Conservation (phyloP, 2,329 filamentous ascomycete genomes). For the Ramularia collo-cygni region DNA sequence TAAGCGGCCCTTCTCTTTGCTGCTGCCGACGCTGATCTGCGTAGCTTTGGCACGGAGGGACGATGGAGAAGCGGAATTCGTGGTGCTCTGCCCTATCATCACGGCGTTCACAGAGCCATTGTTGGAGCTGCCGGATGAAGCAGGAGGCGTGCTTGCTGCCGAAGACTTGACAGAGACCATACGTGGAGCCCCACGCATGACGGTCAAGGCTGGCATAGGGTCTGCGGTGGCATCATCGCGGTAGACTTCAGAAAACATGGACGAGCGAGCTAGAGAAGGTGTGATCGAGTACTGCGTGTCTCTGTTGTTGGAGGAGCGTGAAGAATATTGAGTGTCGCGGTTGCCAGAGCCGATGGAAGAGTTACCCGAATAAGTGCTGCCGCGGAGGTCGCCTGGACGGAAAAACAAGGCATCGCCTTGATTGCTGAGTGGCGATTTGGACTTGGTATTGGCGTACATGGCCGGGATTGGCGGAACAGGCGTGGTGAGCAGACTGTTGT, state of each 20-base stretch:
- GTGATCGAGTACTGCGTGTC: slow-evolving; percentile 41
- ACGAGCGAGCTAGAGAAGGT: slow-evolving; percentile 43
- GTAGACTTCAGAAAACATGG: slow-evolving; percentile 87
- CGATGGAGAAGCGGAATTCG: slow-evolving; percentile 4
- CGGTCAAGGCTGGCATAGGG: slow-evolving; percentile 72
- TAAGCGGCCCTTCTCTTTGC: slow-evolving; percentile 28
- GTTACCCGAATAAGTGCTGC: slow-evolving; percentile 80
- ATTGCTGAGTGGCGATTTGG: slow-evolving; percentile 45
- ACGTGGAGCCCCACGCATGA: slow-evolving; percentile 79
- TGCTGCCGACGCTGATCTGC: slow-evolving; percentile 38
- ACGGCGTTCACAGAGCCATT: slow-evolving; percentile 6
- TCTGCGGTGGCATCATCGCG: slow-evolving; percentile 82
- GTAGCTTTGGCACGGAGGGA: slow-evolving; percentile 34
- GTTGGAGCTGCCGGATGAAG: slow-evolving; percentile 6
- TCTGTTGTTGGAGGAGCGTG: slow-evolving; percentile 10
- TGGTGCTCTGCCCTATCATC: slow-evolving; percentile 6
- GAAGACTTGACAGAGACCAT: slow-evolving; percentile 78
- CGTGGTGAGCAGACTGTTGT: slow-evolving; percentile 41
- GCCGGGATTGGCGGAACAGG: slow-evolving; percentile 87
- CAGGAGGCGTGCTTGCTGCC: slow-evolving; percentile 9
- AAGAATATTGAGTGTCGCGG: slow-evolving; percentile 22
- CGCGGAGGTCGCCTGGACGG: slow-evolving; percentile 79
- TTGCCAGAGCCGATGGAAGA: slow-evolving; percentile 41
- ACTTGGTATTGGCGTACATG: slow-evolving; percentile 44
- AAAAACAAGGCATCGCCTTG: slow-evolving; percentile 83